These are phyloP conservation scores for Phytophthora tubulina DNA, from an alignment of 352 stramenopile genomes.

Conservation along the genomic window DNA sequence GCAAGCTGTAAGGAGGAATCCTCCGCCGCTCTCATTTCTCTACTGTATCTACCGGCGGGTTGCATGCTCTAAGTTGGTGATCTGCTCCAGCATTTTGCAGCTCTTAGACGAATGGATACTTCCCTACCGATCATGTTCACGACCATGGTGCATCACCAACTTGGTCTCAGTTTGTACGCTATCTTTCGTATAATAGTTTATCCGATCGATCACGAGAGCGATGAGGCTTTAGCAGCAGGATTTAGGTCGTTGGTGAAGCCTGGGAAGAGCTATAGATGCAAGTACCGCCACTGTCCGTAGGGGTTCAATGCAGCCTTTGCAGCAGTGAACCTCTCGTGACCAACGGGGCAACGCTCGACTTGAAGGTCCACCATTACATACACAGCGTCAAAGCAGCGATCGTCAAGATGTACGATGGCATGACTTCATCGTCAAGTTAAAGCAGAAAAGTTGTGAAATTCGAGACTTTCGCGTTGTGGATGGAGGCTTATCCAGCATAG, in stretches of 20 bases:
- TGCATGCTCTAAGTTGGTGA: conserved; percentile 32
- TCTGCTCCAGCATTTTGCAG: conserved; percentile 21
- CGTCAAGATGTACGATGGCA: conserved; percentile 29
- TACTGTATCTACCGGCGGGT: conserved; percentile 3
- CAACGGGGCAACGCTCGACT: conserved; percentile 7
- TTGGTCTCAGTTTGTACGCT: not conserved
- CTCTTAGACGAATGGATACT: conserved; percentile 17
- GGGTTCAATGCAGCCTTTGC: conserved; percentile 17
- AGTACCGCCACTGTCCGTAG: not conserved
- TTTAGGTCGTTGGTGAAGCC: not conserved
- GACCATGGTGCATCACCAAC: not conserved
- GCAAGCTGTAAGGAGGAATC: not conserved
- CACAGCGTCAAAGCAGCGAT: conserved; percentile 4
- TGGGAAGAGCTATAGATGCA: not conserved
- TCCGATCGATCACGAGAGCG: too few relatives aligned
- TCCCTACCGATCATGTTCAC: not conserved
- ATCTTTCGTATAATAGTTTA: not conserved
- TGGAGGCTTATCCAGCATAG: too few relatives aligned
- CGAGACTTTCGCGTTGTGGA: too few relatives aligned
- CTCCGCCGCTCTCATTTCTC: not conserved
- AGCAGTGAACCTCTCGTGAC: conserved; percentile 2
- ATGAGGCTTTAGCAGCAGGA: too few relatives aligned
- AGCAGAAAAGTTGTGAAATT: not conserved
- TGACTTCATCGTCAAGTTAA: conserved; percentile 5
- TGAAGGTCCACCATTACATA: conserved; percentile 15